A percentile compares a stretch with the other conserved stretches of the same genome.
Evolutionary conservation across 306 rosid genomes (phyloP).

Genomic region (Casuarina equisetifolia): DNA sequence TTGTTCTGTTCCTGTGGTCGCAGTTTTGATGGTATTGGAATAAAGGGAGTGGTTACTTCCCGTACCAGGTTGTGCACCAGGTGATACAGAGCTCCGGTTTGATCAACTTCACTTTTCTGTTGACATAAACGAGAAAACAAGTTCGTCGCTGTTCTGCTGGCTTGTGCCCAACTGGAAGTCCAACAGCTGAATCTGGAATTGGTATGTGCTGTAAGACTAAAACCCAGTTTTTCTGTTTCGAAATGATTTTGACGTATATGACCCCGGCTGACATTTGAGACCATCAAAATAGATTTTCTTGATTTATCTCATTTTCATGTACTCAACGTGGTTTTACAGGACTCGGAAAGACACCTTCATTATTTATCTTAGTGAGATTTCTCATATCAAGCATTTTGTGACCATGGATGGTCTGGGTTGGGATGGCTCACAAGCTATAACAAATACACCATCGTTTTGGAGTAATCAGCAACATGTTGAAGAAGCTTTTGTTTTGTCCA

Average conservation of each 20-base stretch:
- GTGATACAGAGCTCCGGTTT: constrained; percentile 36
- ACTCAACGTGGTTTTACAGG: background rate
- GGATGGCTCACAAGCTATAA: constrained; percentile 42
- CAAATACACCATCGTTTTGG: constrained; percentile 43
- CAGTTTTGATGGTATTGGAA: constrained; percentile 41
- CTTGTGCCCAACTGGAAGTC: constrained; percentile 8
- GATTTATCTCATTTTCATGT: background rate
- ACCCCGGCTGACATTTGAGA: too few relatives aligned
- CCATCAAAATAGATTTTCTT: background rate
- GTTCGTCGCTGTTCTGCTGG: background rate
- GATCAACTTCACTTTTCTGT: constrained; percentile 21
- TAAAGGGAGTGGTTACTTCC: constrained; percentile 31
- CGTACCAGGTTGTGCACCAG: constrained; percentile 29
- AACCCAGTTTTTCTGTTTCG: background rate
- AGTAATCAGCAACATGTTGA: constrained; percentile 50
- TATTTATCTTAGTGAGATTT: constrained; percentile 25
- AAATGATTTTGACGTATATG: background rate
- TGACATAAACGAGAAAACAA: background rate
- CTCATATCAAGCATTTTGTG: constrained; percentile 16
- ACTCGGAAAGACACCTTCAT: background rate
- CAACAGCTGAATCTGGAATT: constrained; percentile 37
- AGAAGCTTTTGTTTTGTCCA: constrained; percentile 42
- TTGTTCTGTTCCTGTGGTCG: constrained; percentile 32
- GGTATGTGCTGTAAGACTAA: constrained; percentile 31
- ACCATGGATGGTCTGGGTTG: constrained; percentile 64